A percentile compares a stretch with the other conserved stretches of the same genome.
Evolutionary conservation across 805 yeast genomes (phyloP).

Genomic region (Jamesozyma rosinii): DNA sequence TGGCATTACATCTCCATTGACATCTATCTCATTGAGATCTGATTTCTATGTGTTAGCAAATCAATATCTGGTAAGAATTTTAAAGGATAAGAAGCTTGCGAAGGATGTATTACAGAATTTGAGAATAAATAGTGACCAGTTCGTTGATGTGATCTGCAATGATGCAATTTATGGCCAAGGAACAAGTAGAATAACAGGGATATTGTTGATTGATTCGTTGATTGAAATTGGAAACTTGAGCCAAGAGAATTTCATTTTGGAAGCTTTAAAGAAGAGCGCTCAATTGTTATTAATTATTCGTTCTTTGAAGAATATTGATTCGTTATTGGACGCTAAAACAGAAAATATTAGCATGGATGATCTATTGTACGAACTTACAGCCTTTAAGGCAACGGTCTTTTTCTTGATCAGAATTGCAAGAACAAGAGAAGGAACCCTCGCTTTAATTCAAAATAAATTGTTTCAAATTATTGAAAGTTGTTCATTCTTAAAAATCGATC

Average conservation of each 20-base stretch:
- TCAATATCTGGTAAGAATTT: slow-evolving; percentile 48
- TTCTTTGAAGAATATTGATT: slow-evolving; percentile 62
- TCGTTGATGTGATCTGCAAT: slow-evolving; percentile 57
- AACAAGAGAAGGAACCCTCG: slow-evolving; percentile 67
- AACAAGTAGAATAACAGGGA: slow-evolving; percentile 60
- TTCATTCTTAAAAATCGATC: slow-evolving; percentile 55
- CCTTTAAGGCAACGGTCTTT: slow-evolving; percentile 62
- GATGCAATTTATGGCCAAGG: slow-evolving; percentile 81
- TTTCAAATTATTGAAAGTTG: slow-evolving; percentile 53
- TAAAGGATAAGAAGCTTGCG: slow-evolving; percentile 35
- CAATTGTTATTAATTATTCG: slow-evolving; percentile 56
- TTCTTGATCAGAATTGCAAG: slow-evolving; percentile 69
- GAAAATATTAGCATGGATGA: slow-evolving; percentile 40
- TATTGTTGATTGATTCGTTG: slow-evolving; percentile 62
- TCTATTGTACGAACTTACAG: slow-evolving; percentile 63
- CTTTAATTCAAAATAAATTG: slow-evolving; percentile 63
- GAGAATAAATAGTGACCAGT: slow-evolving; percentile 47
- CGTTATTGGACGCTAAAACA: slow-evolving; percentile 37
- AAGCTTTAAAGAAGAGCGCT: slow-evolving; percentile 54
- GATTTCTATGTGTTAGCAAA: slow-evolving; percentile 70
- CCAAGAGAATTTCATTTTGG: slow-evolving; percentile 48
- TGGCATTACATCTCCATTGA: slow-evolving; percentile 62
- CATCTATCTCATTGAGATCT: slow-evolving; percentile 61
- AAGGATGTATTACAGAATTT: slow-evolving; percentile 46
- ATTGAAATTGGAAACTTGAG: slow-evolving; percentile 46